Percentiles rank a stretch among this genome's conserved stretches.
These are phyloP conservation scores for Lactarius quietus DNA, from an alignment of 768 basidiomycete genomes.

Conservation along the genomic window DNA sequence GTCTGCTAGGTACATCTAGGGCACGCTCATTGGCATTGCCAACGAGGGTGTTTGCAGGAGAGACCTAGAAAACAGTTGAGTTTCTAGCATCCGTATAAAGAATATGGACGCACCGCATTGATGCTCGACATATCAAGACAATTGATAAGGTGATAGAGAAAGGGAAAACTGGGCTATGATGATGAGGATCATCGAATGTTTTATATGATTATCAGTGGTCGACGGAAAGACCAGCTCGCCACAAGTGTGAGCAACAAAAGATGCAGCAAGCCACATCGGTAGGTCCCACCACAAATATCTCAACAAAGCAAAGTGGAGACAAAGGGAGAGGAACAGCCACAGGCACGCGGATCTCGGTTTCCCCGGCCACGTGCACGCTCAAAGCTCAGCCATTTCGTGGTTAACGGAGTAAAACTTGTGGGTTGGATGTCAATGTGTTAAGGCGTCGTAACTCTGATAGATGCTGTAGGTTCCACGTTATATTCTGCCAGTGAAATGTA, in stretches of 20 bases:
- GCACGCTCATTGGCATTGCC: conserved; percentile 9
- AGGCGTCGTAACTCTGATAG: not conserved
- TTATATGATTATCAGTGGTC: conserved; percentile 3
- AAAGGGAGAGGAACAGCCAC: not conserved
- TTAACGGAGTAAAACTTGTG: not conserved
- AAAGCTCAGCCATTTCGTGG: not conserved
- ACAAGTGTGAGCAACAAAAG: conserved; percentile 6
- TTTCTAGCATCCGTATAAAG: not conserved
- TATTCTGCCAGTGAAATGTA: not conserved
- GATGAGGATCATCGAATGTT: not conserved
- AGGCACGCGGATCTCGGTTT: not conserved
- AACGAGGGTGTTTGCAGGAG: conserved; percentile 2
- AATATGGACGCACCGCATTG: conserved; percentile 6
- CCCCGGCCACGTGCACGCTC: not conserved
- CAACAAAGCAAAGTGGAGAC: not conserved
- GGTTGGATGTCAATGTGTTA: not conserved
- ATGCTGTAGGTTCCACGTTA: too few species aligned
- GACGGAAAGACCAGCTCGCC: not conserved
- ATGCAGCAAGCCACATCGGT: conserved; percentile 2
- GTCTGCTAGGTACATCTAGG: not conserved
- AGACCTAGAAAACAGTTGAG: not conserved
- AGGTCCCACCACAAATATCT: not conserved
- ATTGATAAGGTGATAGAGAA: conserved; percentile 3
- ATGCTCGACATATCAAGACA: conserved; percentile 9
- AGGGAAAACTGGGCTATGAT: not conserved